Percentiles rank a stretch among this genome's conserved stretches.
Evolutionary conservation across 2,329 filamentous ascomycete genomes (phyloP).

Genomic region (Fusarium pseudocircinatum): DNA sequence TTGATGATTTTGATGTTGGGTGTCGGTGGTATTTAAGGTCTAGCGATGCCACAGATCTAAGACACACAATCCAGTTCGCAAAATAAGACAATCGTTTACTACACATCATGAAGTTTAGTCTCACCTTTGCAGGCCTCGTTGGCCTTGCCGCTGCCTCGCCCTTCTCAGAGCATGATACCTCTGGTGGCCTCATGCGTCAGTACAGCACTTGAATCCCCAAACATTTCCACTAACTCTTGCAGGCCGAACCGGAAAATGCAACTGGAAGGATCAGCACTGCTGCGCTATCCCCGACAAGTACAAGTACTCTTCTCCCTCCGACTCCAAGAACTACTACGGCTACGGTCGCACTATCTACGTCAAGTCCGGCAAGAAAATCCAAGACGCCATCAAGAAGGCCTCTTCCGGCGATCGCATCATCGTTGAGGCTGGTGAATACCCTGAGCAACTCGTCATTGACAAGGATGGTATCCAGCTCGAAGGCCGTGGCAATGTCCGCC

Average conservation of each 20-base stretch:
- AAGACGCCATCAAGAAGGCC: conserved; percentile 44
- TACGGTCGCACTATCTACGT: conserved; percentile 28
- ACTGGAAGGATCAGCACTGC: conserved; percentile 29
- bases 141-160: conserved; percentile 23
- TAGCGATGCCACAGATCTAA: not conserved
- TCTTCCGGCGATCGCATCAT: conserved; percentile 45
- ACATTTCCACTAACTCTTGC: not conserved
- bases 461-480: conserved; percentile 48
- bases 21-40: not conserved
- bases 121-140: not conserved
- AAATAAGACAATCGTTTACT: not conserved
- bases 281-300: conserved; percentile 10
- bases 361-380: conserved; percentile 42
- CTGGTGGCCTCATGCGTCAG: conserved; percentile 11
- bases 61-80: fast-evolving
- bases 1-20: not conserved
- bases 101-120: conserved; percentile 17
- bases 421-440: conserved; percentile 47
- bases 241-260: conserved; percentile 25
- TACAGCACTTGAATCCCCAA: not conserved
- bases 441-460: conserved; percentile 48
- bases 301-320: not conserved
- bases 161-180: conserved; percentile 7
- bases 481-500: conserved; percentile 38
- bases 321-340: not conserved